Evolutionary conservation across 176 grass and related monocot species (phyloP), one percentile per base, ranked within the genome.

Genomic region (Hyparrhenia diplandra): DNA sequence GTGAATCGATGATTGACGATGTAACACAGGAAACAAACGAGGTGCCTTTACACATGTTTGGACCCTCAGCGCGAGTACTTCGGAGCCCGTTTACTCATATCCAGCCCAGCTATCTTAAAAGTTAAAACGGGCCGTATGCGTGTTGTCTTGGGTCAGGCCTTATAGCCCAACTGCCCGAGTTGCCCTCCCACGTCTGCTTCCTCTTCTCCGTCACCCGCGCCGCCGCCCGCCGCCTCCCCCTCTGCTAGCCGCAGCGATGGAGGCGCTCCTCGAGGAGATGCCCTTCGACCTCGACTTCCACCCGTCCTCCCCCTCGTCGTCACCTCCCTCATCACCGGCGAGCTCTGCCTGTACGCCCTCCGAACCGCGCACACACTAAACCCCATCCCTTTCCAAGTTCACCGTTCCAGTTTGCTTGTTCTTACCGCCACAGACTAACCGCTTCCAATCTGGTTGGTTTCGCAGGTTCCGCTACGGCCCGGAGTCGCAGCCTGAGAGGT

Each of bases 201-300:
- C 18, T 7, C 57, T 25, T 59, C 55, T 59, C n/a, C n/a, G 42
- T 57, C 7, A 5, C 1, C 86, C 34, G 70, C 62, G 18, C 60
- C 36, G 28, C 45, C 76, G 62, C 71, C 57, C 23, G n/a, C n/a
- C n/a, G n/a, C n/a, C n/a, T n/a, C n/a, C 6, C 2, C 13, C 10
- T 20, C n/a, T 30, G 55, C 70, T 51, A 75, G 46, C 75, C 76
- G 69, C 87, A 78, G 41, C 64, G 57, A 99, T 95, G 96, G 96
- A 99, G 85, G 90, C 85, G 49, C 84, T 80, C 82, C 85, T 91
- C 57, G 51, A 55, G 51, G 51, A 55, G 51, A n/a, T 55, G 51
- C 51, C 51, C 51, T 55, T 99, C 84, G 96, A 99, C 85, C 82
- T 99, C 32, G 85, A 84, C 36, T 99, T 99, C 79, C 92, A 99